A percentile compares a stretch with the other conserved stretches of the same genome.
Conservation (phyloP, 768 basidiomycete species). For the Rhodotorula diobovata region DNA sequence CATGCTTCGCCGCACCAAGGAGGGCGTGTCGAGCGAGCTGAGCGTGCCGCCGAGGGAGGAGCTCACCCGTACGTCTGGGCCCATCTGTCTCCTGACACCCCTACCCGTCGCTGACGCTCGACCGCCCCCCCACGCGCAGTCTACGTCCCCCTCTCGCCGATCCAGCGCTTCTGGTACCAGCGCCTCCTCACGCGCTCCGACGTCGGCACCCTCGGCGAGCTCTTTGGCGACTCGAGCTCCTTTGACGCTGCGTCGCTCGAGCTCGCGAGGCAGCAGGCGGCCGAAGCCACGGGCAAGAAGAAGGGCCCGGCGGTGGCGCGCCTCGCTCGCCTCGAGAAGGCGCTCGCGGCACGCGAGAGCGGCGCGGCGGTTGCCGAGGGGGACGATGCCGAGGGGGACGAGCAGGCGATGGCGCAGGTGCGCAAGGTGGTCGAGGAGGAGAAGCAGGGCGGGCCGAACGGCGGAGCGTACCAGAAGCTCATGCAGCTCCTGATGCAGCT, state of each 20-base stretch:
- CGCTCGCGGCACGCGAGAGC: neutral
- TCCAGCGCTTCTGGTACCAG: constrained; percentile 62
- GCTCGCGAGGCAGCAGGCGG: neutral
- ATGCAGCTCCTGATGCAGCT: constrained; percentile 16
- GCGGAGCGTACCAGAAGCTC: neutral
- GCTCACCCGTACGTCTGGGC: constrained; percentile 48
- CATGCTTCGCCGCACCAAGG: constrained; percentile 63
- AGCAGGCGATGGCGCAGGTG: constrained; percentile 1
- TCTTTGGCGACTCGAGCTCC: constrained; percentile 49
- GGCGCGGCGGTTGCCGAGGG: too few relatives aligned
- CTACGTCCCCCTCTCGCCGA: constrained; percentile 50
- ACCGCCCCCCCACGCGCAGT: neutral
- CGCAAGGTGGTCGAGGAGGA: neutral
- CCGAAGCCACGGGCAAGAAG: neutral
- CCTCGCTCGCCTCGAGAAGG: neutral
- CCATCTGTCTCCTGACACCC: too few relatives aligned
- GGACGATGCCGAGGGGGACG: constrained; percentile 37
- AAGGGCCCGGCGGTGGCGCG: neutral
- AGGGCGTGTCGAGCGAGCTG: constrained; percentile 50
- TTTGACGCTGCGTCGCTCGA: constrained; percentile 21
- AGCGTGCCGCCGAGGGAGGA: constrained; percentile 60
- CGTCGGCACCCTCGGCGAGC: constrained; percentile 52
- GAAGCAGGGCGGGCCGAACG: neutral
- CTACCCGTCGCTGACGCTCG: constrained; percentile 49
- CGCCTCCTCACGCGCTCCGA: constrained; percentile 57